Base-by-base conservation (phyloP, 257 asterid genomes). In the Nicotiana obtusifolia region DNA sequence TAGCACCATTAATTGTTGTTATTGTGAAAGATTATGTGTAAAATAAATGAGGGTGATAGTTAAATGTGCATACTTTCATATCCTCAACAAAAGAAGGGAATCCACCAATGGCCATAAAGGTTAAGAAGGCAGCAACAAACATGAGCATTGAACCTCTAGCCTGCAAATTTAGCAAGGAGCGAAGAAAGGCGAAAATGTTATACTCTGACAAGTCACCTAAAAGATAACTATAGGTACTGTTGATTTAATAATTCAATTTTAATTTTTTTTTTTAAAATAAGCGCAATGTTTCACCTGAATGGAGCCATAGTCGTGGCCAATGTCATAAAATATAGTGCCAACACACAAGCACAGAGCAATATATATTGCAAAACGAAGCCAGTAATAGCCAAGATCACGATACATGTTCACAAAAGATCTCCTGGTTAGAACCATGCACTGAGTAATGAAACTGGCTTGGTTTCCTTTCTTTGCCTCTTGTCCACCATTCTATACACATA, bases 81-180 rank as follows among this genome's bases (percentile, higher is more conserved):
- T 90, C 95, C 69, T 91, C 95, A 8, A 89, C 91, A 59, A 90
- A 91, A 1, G 96, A 91, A 83, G 96, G 96, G 84, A 91, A 91
- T 81, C 96, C 92, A 15, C 96, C 96, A 62, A 91, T 91, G 1
- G 92, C 90, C 96, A 91, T 88, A 64, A 90, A 91, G 24, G 94
- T 91, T 78, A 91, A 79, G 84, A 91, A 89, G 65, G 90, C 84
- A 64, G 83, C 81, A 71, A 86, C 59, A 80, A 68, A 91, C 82
- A 83, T 78, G 37, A 84, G 56, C 94, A 91, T 84, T 35, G 96
- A 88, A 19, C 94, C 92, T 84, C 93, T 87, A 54, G 89, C 91
- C 93, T 88, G 81, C 19, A 41, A 20, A 44, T 3, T 0, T 30
- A 30, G 2, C 31, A 30, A 30, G 28, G 28, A 30, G 31, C 3